Conservation (phyloP, 2,329 filamentous ascomycete species). For the Lizonia empirigonia region DNA sequence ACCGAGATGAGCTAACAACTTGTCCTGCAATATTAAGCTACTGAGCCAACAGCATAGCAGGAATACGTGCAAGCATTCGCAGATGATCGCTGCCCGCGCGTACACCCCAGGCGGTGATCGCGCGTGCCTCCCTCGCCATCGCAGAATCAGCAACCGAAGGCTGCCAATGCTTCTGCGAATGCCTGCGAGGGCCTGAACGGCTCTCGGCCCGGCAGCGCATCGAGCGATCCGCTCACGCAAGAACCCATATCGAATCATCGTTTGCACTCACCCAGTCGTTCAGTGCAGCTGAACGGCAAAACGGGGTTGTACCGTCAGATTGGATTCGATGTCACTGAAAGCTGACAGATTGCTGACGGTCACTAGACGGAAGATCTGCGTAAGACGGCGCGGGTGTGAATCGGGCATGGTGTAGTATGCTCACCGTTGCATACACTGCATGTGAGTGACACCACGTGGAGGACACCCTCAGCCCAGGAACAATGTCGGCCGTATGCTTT, state of each 20-base stretch:
- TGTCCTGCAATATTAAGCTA: neutral
- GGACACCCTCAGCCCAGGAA: constrained; percentile 4
- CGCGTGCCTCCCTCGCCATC: neutral
- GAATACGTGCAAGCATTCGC: constrained; percentile 6
- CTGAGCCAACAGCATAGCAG: constrained; percentile 3
- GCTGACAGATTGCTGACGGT: neutral
- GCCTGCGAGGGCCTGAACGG: constrained; percentile 2
- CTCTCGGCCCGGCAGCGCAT: constrained; percentile 13
- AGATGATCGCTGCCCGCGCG: constrained; percentile 14
- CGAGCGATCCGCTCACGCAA: constrained; percentile 16
- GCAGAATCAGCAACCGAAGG: constrained; percentile 1
- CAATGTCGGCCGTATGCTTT: constrained; percentile 7
- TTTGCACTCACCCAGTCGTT: constrained; percentile 1
- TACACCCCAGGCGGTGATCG: constrained; percentile 15
- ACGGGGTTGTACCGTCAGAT: neutral
- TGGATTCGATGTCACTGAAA: neutral
- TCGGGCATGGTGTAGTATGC: neutral
- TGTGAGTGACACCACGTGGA: constrained; percentile 15
- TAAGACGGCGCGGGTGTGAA: constrained; percentile 5
- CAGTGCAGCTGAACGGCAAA: neutral
- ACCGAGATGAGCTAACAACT: neutral
- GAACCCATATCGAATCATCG: constrained; percentile 7
- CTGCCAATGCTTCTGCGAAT: constrained; percentile 2
- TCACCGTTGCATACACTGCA: constrained; percentile 4
- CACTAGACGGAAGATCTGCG: constrained; percentile 11